A percentile compares a stretch with the other conserved stretches of the same genome.
Conservation (phyloP, 768 basidiomycete genomes). For the Kwoniella dejecticola region DNA sequence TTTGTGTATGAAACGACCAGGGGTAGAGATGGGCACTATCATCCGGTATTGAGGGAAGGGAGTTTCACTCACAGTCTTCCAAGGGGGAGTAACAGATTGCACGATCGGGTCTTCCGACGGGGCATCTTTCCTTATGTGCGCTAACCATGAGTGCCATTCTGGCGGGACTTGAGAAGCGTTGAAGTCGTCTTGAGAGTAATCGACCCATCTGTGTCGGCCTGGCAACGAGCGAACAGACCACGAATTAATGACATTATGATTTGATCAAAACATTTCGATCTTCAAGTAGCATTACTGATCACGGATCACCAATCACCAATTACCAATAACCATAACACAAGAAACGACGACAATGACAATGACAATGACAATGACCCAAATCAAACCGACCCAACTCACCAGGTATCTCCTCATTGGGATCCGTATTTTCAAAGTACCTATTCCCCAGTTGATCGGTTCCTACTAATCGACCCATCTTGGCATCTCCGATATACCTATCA, state of each 20-base stretch:
- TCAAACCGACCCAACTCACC: conserved; percentile 65
- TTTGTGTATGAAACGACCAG: no score
- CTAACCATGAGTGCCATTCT: conserved; percentile 96
- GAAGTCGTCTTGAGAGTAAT: conserved; percentile 83
- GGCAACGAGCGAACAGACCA: background rate
- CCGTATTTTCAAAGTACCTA: conserved; percentile 88
- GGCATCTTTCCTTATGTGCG: conserved; percentile 80
- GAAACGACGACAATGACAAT: no score
- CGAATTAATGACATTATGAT: no score
- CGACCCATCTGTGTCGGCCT: conserved; percentile 60
- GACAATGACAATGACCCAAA: no score
- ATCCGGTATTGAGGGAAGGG: no score
- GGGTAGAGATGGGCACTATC: no score
- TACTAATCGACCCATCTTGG: conserved; percentile 73
- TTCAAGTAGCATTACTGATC: no score
- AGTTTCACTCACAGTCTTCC: conserved; percentile 85
- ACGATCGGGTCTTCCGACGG: conserved; percentile 75
- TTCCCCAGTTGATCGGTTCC: conserved; percentile 70
- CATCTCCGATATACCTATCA: conserved; percentile 86
- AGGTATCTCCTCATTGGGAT: conserved; percentile 82
- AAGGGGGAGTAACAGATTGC: conserved; percentile 69
- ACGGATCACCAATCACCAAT: no score
- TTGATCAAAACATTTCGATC: no score
- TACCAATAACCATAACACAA: no score
- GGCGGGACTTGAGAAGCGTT: conserved; percentile 92